Evolutionary conservation across 768 basidiomycete genomes (phyloP), one percentile per base, ranked within the genome.

Genomic region (Leccinellum albellum): DNA sequence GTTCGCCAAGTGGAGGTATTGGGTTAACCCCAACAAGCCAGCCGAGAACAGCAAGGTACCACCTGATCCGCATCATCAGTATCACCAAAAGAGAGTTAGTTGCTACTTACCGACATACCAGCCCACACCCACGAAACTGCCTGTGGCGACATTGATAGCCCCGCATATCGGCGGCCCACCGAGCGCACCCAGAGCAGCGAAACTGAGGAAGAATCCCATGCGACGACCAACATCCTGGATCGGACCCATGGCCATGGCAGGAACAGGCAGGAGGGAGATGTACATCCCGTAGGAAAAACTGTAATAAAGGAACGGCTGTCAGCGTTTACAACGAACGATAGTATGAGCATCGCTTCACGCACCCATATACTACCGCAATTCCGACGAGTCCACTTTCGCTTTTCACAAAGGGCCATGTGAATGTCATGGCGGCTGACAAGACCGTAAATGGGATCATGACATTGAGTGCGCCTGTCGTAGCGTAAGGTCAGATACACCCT

Each of bases 111-210:
- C 72, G 37, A 82, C 83, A 58, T 79, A 86, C 55, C 61, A 72
- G 6, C 74, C 70, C 4, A 71, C 64, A 4, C 3, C 61, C 40
- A 51, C 29, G 33, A 70, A 91, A 0, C 77, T 76, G 3, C 78
- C 79, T 2, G 84, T 81, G 0, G 78, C 74, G 0, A 66, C 67
- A 52, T 79, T 78, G 61, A 91, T 87, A 0, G 84, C 84, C 1
- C 89, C 89, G 8, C 87, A 87, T 57, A 89, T 86, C 1, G 89
- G 89, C 3, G 87, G 86, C 0, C 89, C 89, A 0, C 77, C 78
- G 3, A 90, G 74, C 0, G 85, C 85, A 8, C 86, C 87, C 17
- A 89, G 37, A 0, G 88, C 78, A 23, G 82, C 55, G 50, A 87
- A 76, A 29, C 79, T 85, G 68, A 86, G 74, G 57, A 81, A 82